A percentile compares a stretch with the other conserved stretches of the same genome.
phyloP scores from a whole-genome alignment of 1,139 yeast species.

The Hansenula sp. region DNA sequence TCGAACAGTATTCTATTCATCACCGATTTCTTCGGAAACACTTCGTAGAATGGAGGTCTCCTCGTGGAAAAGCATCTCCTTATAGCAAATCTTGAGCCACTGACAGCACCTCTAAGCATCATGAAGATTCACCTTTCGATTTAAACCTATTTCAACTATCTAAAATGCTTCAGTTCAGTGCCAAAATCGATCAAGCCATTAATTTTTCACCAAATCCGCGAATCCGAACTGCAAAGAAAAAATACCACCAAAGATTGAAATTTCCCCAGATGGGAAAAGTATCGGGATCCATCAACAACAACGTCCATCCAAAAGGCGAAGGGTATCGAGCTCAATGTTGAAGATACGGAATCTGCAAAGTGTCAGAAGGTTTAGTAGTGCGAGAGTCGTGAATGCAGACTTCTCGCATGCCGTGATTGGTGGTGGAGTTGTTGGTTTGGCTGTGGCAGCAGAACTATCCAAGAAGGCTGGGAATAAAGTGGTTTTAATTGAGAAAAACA shows the following conservation, averaged over 20 bases:
- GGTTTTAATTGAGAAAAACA: slow-evolving; percentile 64
- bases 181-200: background rate
- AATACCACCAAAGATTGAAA: too few relatives aligned
- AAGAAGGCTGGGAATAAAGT: slow-evolving; percentile 45
- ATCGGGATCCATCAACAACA: too few relatives aligned
- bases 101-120: too few relatives aligned
- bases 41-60: slow-evolving; percentile 41
- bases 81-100: background rate
- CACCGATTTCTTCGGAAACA: slow-evolving; percentile 56
- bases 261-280: background rate
- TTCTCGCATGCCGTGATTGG: slow-evolving; percentile 82
- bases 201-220: background rate
- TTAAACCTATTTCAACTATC: too few relatives aligned
- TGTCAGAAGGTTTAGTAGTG: slow-evolving; percentile 3
- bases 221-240: background rate
- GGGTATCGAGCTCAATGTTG: too few relatives aligned
- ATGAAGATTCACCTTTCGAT: too few relatives aligned
- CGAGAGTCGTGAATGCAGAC: slow-evolving; percentile 30
- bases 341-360: too few relatives aligned
- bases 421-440: slow-evolving; percentile 85
- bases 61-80: slow-evolving; percentile 8
- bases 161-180: too few relatives aligned
- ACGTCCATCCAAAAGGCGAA: too few relatives aligned
- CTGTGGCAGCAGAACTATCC: slow-evolving; percentile 69
- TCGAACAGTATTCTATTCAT: slow-evolving; percentile 62